Base-by-base conservation (phyloP, 1,284 basidiomycete genomes). In the Pterulicium gracile region DNA sequence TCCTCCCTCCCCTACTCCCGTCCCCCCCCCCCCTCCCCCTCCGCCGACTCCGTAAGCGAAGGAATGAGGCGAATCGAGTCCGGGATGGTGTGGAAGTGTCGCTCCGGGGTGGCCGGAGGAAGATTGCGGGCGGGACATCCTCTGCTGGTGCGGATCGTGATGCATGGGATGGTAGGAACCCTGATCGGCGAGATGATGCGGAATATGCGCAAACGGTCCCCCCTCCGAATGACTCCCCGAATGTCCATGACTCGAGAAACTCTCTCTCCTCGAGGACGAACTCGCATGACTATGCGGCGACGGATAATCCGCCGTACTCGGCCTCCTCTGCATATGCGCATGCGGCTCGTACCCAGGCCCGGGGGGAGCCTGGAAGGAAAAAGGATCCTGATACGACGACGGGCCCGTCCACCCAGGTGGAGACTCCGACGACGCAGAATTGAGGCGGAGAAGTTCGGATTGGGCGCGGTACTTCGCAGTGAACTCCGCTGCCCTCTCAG, bases 381-480 rank as follows among this genome's bases (percentile, higher is more conserved):
- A n/a, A n/a, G n/a, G n/a, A n/a, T n/a, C n/a, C n/a, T n/a, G n/a
- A n/a, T n/a, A n/a, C n/a, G n/a, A n/a, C n/a, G n/a, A n/a, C n/a
- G n/a, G n/a, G n/a, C n/a, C n/a, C n/a, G n/a, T n/a, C n/a, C n/a
- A n/a, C n/a, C n/a, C n/a, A n/a, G n/a, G n/a, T n/a, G n/a, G n/a
- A n/a, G n/a, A n/a, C n/a, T n/a, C n/a, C n/a, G n/a, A n/a, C n/a
- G n/a, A n/a, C n/a, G n/a, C n/a, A n/a, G n/a, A n/a, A n/a, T n/a
- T n/a, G n/a, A 32, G 27, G n/a, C 58, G 60, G 42, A 70, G 59
- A 15, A 70, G 50, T 40, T 77, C 73, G 1, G 67, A 60, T 48
- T 77, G 70, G 0, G 64, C 59, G 14, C 74, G 68, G 55, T 75
- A 78, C 47, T 75, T 72, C 3, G 63, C 64, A 23, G 68, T 53